A percentile compares a stretch with the other conserved stretches of the same genome.
Evolutionary conservation across 2,329 filamentous ascomycete genomes (phyloP).

Genomic region (Colletotrichum orbiculare): DNA sequence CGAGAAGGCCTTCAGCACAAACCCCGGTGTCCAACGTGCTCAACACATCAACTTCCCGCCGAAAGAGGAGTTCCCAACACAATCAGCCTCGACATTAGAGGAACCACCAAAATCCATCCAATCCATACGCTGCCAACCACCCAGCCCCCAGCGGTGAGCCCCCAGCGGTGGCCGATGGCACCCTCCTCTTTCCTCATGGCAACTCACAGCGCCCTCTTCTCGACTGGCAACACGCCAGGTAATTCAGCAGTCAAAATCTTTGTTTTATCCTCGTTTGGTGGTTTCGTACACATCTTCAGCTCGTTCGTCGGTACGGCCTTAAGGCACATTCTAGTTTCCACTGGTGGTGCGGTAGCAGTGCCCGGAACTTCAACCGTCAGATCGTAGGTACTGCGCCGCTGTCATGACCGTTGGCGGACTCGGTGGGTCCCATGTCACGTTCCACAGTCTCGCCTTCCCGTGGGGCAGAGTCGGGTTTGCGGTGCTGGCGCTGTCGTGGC

Average conservation of each 20-base stretch:
- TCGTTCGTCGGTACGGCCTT: constrained; percentile 4
- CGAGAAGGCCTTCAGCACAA: too few relatives aligned
- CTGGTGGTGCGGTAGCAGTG: background rate
- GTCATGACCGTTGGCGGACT: background rate
- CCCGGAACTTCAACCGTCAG: background rate
- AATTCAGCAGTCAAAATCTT: background rate
- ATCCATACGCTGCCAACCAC: background rate
- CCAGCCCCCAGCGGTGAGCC: constrained; percentile 1
- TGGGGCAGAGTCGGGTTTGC: background rate
- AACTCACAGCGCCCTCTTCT: constrained; percentile 4
- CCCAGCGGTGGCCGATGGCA: constrained; percentile 5
- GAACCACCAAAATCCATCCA: too few relatives aligned
- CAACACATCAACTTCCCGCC: too few relatives aligned
- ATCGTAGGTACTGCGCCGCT: background rate
- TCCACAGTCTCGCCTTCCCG: background rate
- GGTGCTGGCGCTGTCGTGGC: background rate
- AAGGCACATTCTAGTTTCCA: background rate
- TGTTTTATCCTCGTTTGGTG: background rate
- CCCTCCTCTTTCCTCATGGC: constrained; percentile 7
- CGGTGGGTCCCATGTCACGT: constrained; percentile 1
- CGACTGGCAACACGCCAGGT: constrained; percentile 3
- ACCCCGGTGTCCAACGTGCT: too few relatives aligned
- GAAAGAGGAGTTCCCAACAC: too few relatives aligned
- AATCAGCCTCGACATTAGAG: too few relatives aligned
- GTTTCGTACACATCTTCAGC: constrained; percentile 1